Conservation (phyloP, 306 rosid genomes). For the Dalbergia cochinchinensis region DNA sequence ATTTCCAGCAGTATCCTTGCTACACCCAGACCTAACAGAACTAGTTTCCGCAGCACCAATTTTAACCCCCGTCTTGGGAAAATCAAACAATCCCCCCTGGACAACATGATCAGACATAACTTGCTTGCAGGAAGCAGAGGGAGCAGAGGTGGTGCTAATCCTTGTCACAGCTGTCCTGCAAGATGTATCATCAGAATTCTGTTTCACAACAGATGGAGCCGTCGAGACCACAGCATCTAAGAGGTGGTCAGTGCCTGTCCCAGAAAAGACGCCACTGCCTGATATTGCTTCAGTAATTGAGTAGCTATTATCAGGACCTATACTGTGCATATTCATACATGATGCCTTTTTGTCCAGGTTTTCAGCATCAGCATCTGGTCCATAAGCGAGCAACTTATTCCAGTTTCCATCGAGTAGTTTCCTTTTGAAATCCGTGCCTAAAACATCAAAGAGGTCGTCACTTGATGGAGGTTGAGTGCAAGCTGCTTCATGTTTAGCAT, state of each 20-base stretch:
- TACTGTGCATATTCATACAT: slow-evolving; percentile 41
- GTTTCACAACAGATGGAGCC: slow-evolving; percentile 65
- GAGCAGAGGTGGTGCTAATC: slow-evolving; percentile 69
- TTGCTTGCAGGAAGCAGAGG: slow-evolving; percentile 57
- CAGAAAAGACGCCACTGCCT: slow-evolving; percentile 58
- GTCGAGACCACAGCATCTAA: slow-evolving; percentile 91
- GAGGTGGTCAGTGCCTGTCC: slow-evolving; percentile 70
- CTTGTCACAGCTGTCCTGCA: slow-evolving; percentile 83
- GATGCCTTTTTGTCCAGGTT: slow-evolving; percentile 46
- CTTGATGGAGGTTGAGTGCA: slow-evolving; percentile 62
- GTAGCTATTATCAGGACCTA: slow-evolving; percentile 51
- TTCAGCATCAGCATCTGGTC: slow-evolving; percentile 42
- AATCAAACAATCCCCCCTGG: slow-evolving; percentile 51
- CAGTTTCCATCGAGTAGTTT: slow-evolving; percentile 64
- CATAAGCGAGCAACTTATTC: slow-evolving; percentile 54
- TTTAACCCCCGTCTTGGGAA: slow-evolving; percentile 59
- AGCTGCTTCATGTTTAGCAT: slow-evolving; percentile 53
- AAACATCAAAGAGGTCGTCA: slow-evolving; percentile 86
- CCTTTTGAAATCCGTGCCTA: slow-evolving; percentile 79
- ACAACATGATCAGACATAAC: slow-evolving; percentile 54
- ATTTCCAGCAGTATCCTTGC: slow-evolving; percentile 66
- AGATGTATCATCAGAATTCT: slow-evolving; percentile 79
- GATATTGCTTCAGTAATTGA: slow-evolving; percentile 56
- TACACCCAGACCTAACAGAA: slow-evolving; percentile 68
- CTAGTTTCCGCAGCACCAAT: slow-evolving; percentile 59